phyloP scores from a whole-genome alignment of 306 rosid genomes.

The Hylodesmum podocarpum region DNA sequence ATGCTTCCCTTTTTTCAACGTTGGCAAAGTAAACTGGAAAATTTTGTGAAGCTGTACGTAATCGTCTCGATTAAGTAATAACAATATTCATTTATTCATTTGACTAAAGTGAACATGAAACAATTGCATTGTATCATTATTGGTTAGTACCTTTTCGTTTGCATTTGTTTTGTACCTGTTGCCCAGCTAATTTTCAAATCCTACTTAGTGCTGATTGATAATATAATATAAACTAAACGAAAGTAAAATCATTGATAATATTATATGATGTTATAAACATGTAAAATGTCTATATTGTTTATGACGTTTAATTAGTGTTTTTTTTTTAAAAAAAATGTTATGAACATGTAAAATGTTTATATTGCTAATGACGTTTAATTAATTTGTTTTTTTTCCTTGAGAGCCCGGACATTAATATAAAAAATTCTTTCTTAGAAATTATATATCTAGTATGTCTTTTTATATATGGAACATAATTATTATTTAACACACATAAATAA shows the following conservation, averaged over 20 bases:
- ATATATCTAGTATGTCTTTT: background rate
- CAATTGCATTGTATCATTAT: background rate
- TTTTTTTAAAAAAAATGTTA: too few species aligned
- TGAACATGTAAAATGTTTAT: background rate
- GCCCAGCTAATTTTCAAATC: background rate
- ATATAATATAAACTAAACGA: background rate
- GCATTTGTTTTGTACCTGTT: background rate
- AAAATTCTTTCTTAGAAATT: background rate
- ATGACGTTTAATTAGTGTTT: background rate
- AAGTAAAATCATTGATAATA: background rate
- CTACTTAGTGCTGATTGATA: background rate
- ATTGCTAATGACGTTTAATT: background rate
- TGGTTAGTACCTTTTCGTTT: background rate
- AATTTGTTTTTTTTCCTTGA: too few species aligned
- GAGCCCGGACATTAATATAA: background rate
- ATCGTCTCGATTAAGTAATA: background rate
- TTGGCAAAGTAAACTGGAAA: conserved; percentile 45
- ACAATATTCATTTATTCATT: background rate
- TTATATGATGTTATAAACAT: background rate
- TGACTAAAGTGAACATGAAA: background rate
- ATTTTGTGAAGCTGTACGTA: conserved; percentile 1
- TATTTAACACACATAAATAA: background rate
- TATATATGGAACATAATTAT: background rate
- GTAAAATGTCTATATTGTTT: background rate
- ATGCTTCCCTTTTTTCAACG: conserved; percentile 41